Base-by-base conservation (phyloP, 2,329 filamentous ascomycete genomes). In the Hypoxylon sp. region DNA sequence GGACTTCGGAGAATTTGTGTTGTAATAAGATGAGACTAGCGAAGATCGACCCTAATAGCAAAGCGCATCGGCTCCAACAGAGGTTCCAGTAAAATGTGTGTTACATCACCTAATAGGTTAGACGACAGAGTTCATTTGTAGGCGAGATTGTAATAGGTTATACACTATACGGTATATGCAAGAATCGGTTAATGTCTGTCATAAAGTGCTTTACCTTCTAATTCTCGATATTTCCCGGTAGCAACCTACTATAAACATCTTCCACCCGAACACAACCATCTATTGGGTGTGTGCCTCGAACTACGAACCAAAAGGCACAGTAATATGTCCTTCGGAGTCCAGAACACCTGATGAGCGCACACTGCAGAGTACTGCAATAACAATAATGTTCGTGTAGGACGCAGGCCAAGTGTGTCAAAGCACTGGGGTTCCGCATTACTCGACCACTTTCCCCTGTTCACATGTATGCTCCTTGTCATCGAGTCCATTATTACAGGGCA, bases 1-100 rank as follows among this genome's bases (percentile, higher is more conserved):
- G n/a, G n/a, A 58, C 31, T 50, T 68, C 65, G 65, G 68, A 68
- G 64, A 70, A 70, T 70, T 70, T 70, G 37, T 53, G 48, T 62
- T 62, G 63, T 32, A 50, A 56, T 31, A 21, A 56, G 54, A 55
- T 62, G 55, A 44, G 39, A 21, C 17, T 21, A 44, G 48, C 13
- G 21, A 60, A 48, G 62, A 63, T 69, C 54, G 54, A 61, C 62
- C 50, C 39, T 48, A 48, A 47, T n/a, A 31, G 24, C 39, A 54
- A 24, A 54, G 37, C 35, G 15, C 21, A 46, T 44, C 39, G 8
- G 39, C 39, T 42, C 39, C 39, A 42, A n/a, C 19, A 42, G 42
- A 32, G 39, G 37, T 11, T 54, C 37, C 58, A 53, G 37, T 3
- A 47, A 58, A 15, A 39, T 48, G 47, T n/a, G 31, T 39, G 21